Base-by-base conservation (phyloP, 2,329 filamentous ascomycete species). In the Botrytis squamosa region DNA sequence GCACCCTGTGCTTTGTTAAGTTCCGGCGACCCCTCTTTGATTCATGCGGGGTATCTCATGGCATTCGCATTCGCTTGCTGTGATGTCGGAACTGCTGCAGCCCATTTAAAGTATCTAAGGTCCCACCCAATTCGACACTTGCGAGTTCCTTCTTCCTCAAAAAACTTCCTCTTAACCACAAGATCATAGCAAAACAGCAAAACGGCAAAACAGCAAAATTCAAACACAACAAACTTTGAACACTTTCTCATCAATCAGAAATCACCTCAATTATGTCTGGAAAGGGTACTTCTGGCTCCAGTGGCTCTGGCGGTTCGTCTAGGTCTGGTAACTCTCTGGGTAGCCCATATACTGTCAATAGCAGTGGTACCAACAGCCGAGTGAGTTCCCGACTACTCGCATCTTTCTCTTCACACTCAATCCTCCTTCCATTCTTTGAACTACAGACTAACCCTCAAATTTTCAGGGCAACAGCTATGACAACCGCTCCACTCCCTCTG, bases 381-480 rank as follows among this genome's bases (percentile, higher is more conserved):
- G 90, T 90, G 82, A 74, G 81, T 76, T 40, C 29, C 38, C 33
- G n/a, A 4, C 14, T 40, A 16, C 12, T 10, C 2, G 3, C 6
- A 29, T 44, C 36, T 14, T 25, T 22, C 9, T 1, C 25, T 62
- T 29, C 42, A 44, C 25, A 29, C 1, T 25, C 29, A 12, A 57
- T 42, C 62, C 36, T 40, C 55, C 64, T 20, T 60, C 57, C 1
- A 40, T 22, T 3, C 36, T n/a, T 2, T 8, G 25, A 10, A 10
- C 8, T 6, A 42, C 0, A 18, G 25, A 70, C 44, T 73, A 5
- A 73, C 38, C 46, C 20, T 60, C 38, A 38, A 22, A 73, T 4
- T 2, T 25, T 36, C 72, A 92, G 90, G 90, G 91, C 75, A 92
- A 92, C 82, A 88, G 89, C 83, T 92, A 89, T 79, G 91, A 89